Evolutionary conservation across 768 basidiomycete species (phyloP).

Genomic region (Rhizopogon roseolus): DNA sequence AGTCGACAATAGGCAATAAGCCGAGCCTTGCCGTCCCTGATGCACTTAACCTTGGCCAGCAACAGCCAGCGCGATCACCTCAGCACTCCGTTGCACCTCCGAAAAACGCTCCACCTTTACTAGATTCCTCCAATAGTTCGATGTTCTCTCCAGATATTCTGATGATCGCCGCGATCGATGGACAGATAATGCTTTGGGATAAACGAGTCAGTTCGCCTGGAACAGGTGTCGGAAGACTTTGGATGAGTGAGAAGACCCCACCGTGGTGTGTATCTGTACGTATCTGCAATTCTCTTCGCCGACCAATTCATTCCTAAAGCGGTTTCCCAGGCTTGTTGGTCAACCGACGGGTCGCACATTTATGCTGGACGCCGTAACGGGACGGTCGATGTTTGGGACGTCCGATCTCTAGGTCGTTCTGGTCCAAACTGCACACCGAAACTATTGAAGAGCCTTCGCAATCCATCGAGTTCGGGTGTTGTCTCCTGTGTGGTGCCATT

Average conservation of each 20-base stretch:
- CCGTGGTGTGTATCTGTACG: constrained; percentile 95
- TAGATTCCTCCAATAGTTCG: constrained; percentile 56
- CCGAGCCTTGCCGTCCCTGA: constrained; percentile 26
- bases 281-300: constrained; percentile 7
- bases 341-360: constrained; percentile 79
- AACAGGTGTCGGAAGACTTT: constrained; percentile 75
- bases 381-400: constrained; percentile 91
- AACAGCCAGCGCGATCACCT: constrained; percentile 21
- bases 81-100: constrained; percentile 46
- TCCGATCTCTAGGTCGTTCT: constrained; percentile 69
- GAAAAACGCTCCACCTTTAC: constrained; percentile 71
- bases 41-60: constrained; percentile 16
- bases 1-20: constrained; percentile 6
- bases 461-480: constrained; percentile 84
- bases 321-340: constrained; percentile 83
- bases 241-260: constrained; percentile 88
- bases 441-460: constrained; percentile 76
- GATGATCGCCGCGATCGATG: constrained; percentile 88
- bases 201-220: constrained; percentile 61
- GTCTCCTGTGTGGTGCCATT: constrained; percentile 90
- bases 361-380: constrained; percentile 90
- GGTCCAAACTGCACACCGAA: constrained; percentile 65
- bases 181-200: constrained; percentile 91
- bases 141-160: constrained; percentile 78
- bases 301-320: constrained; percentile 1